Base-by-base conservation (phyloP, 352 stramenopile genomes). In the Globisporangium spiculum region DNA sequence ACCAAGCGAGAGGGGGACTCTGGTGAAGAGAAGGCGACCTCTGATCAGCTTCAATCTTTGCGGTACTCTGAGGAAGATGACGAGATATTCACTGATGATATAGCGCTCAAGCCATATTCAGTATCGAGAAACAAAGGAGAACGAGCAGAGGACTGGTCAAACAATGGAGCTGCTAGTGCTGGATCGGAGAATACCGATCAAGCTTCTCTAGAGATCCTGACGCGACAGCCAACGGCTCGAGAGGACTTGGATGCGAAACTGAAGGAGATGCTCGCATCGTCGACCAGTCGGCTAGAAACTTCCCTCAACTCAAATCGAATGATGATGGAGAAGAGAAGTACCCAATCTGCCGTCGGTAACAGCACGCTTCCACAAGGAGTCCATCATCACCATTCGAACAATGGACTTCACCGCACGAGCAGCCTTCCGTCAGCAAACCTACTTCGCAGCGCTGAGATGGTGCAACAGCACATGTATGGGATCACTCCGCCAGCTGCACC, bases 361-460 rank as follows among this genome's bases (percentile, higher is more conserved):
- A 58, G 8, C 9, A 36, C 18, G 8, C 22, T 24, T 22, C 1
- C 22, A 4, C 18, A 5, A 5, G 8, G 1, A 27, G 18, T 18
- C 18, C 66, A 52, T 20, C 12, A 20, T 16, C 46, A 60, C 26
- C 41, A 16, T 18, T 26, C 57, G 18, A 46, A 9, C 18, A 38
- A 14, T 6, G 8, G 22, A 41, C 2, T 26, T 32, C 27, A 57
- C 27, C 52, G 36, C 38, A 14, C 50, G 22, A 63, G 32, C 56
- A 66, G 20, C 54, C 18, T 34, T 30, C n/a, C 53, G 5, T 44
- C 66, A 0, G 26, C 48, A 18, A 63, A 34, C 9, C 53, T 54
- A 46, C 58, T 84, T 10, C 75, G 77, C 22, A 84, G 77, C 48
- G 77, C 77, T 8, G 75, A 84, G 32, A 76, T 84, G 69, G 59